Evolutionary conservation across 331 rosid genomes (phyloP).

Genomic region (Cydonia oblonga): DNA sequence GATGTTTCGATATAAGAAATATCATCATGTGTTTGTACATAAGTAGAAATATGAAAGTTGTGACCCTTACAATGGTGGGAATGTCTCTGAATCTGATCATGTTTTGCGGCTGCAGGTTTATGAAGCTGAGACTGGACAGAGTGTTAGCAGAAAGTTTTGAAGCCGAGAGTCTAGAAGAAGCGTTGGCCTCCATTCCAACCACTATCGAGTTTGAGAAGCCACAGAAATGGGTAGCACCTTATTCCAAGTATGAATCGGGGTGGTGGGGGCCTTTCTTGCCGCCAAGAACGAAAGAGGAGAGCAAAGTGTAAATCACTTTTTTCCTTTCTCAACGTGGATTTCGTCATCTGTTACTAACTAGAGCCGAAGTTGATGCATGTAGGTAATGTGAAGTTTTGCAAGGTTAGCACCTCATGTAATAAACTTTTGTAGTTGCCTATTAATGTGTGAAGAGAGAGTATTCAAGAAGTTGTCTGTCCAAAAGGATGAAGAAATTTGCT

Average conservation of each 20-base stretch:
- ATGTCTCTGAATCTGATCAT: neutral
- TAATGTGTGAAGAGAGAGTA: conserved; percentile 23
- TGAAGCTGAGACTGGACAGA: conserved; percentile 96
- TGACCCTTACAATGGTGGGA: neutral
- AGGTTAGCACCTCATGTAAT: neutral
- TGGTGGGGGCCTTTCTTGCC: conserved; percentile 88
- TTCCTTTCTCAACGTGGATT: conserved; percentile 15
- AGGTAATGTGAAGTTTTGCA: conserved; percentile 14
- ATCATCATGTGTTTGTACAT: neutral
- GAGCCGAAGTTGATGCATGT: conserved; percentile 27
- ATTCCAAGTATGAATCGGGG: conserved; percentile 72
- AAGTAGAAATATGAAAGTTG: neutral
- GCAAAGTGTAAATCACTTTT: conserved; percentile 29
- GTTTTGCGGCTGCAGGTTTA: conserved; percentile 51
- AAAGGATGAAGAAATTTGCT: neutral
- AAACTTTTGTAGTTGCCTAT: neutral
- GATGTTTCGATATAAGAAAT: neutral
- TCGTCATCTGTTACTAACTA: conserved; percentile 19
- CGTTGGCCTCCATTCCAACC: conserved; percentile 73
- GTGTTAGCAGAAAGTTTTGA: conserved; percentile 68
- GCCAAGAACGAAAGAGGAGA: conserved; percentile 47
- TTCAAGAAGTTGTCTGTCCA: neutral
- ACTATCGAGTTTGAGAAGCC: conserved; percentile 72
- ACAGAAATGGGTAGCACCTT: conserved; percentile 90
- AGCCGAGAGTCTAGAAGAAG: conserved; percentile 67